These are phyloP conservation scores for Geotrichum klebahnii DNA, from an alignment of 1,139 yeast genomes.

Conservation along the genomic window DNA sequence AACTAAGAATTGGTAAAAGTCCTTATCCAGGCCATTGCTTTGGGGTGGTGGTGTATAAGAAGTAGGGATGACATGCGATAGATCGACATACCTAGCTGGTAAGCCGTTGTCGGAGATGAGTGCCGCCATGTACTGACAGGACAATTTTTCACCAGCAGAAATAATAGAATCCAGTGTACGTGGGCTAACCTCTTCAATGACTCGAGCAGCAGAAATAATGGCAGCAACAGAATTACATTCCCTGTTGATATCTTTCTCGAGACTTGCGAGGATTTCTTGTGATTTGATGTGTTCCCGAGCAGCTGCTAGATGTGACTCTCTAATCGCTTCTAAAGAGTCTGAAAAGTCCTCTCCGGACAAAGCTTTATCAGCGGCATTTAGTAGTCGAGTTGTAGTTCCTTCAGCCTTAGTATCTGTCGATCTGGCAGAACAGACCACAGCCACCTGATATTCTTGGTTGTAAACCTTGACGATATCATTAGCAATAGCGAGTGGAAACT, in stretches of 20 bases:
- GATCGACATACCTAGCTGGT: conserved; percentile 71
- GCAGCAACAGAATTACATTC: conserved; percentile 69
- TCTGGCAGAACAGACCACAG: conserved; percentile 94
- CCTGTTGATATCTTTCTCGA: conserved; percentile 53
- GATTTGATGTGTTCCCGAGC: conserved; percentile 56
- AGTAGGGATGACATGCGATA: conserved; percentile 55
- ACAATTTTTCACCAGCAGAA: conserved; percentile 89
- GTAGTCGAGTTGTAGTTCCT: conserved; percentile 81
- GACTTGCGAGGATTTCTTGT: conserved; percentile 44
- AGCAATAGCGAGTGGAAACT: conserved; percentile 79
- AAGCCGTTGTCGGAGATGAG: conserved; percentile 77
- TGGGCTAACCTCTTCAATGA: conserved; percentile 86
- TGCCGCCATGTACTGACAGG: conserved; percentile 84
- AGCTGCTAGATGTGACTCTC: conserved; percentile 71
- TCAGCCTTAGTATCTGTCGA: conserved; percentile 86
- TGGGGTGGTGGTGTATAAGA: conserved; percentile 1
- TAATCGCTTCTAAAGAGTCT: conserved; percentile 55
- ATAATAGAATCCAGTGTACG: conserved; percentile 85
- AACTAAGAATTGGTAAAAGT: conserved; percentile 34
- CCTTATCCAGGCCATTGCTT: conserved; percentile 8
- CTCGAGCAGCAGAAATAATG: conserved; percentile 77
- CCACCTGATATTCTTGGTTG: conserved; percentile 62
- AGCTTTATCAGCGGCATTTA: conserved; percentile 70
- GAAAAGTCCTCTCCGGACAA: conserved; percentile 43
- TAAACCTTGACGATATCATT: conserved; percentile 74